Percentiles rank a stretch among this genome's conserved stretches.
Evolutionary conservation across 495 filamentous ascomycete genomes (phyloP).

Genomic region (Lophiostoma macrostomum): DNA sequence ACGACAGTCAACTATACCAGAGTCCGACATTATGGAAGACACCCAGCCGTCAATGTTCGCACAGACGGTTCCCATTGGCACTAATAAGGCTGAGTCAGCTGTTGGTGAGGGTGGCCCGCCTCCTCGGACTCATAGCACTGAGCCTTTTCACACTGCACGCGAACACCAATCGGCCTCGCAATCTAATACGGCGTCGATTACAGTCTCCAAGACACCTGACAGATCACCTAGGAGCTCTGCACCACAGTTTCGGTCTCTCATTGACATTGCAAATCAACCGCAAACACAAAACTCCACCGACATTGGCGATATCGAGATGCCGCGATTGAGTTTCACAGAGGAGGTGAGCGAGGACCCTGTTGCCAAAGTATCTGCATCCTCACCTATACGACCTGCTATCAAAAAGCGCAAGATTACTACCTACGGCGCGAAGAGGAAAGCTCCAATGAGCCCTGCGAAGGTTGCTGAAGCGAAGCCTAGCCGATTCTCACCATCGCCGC

Average conservation of each 20-base stretch:
- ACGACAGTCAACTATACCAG: conserved; percentile 24
- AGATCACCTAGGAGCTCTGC: background rate
- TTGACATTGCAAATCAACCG: conserved; percentile 40
- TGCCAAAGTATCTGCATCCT: background rate
- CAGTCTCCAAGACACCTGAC: background rate
- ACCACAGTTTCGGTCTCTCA: conserved; percentile 25
- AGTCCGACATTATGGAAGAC: conserved; percentile 25
- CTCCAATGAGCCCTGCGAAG: background rate
- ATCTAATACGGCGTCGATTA: background rate
- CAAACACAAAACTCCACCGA: conserved; percentile 29
- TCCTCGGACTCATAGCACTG: conserved; percentile 11
- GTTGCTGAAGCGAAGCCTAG: conserved; percentile 2
- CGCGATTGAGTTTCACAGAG: conserved; percentile 11
- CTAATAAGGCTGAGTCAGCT: background rate
- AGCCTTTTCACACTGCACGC: conserved; percentile 19
- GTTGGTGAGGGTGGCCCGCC: background rate
- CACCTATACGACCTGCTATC: conserved; percentile 4
- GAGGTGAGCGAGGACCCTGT: conserved; percentile 12
- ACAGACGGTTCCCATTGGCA: no score
- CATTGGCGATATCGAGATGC: conserved; percentile 29
- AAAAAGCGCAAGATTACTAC: conserved; percentile 24
- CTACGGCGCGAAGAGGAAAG: conserved; percentile 17
- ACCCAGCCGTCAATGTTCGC: conserved; percentile 16
- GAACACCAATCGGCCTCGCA: conserved; percentile 3
- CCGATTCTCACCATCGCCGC: background rate